Conservation (phyloP, 192 early-diverging fungal species). For the Fimicolochytrium jonesii region DNA sequence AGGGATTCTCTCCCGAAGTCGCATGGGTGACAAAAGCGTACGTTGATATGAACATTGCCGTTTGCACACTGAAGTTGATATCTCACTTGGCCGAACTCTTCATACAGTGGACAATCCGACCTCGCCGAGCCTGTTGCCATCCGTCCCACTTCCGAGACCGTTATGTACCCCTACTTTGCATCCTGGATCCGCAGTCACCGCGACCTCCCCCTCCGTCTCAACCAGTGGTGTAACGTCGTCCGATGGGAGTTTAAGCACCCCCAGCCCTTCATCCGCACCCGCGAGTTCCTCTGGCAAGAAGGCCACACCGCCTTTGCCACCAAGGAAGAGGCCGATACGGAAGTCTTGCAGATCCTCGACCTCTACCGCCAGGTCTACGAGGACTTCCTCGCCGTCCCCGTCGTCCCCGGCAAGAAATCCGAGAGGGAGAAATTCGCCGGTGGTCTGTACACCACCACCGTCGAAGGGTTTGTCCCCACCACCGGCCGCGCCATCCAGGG, state of each 20-base stretch:
- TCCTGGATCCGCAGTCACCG: conserved; percentile 97
- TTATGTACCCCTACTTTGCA: conserved; percentile 99
- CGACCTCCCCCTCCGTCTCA: conserved; percentile 92
- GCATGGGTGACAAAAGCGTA: conserved; percentile 97
- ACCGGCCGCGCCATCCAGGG: conserved; percentile 98
- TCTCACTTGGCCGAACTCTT: too few species aligned
- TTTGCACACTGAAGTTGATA: neutral
- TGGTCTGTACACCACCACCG: conserved; percentile 93
- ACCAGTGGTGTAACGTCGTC: conserved; percentile 99
- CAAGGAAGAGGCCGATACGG: conserved; percentile 77
- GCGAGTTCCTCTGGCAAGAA: conserved; percentile 99
- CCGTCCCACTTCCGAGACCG: conserved; percentile 98
- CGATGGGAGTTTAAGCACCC: conserved; percentile 99
- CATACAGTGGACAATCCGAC: conserved; percentile 71
- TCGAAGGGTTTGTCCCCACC: conserved; percentile 95
- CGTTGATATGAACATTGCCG: neutral
- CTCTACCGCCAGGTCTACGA: conserved; percentile 96
- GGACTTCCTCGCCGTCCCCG: conserved; percentile 94
- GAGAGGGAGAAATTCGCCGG: conserved; percentile 99
- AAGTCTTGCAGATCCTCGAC: conserved; percentile 87
- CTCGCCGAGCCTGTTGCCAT: conserved; percentile 96
- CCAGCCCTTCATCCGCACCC: conserved; percentile 96
- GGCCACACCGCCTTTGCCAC: conserved; percentile 96
- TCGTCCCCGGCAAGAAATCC: conserved; percentile 94
- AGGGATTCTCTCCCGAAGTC: conserved; percentile 99